These are phyloP conservation scores for Sporothrix pallida DNA, from an alignment of 2,329 filamentous ascomycete species.

Conservation along the genomic window DNA sequence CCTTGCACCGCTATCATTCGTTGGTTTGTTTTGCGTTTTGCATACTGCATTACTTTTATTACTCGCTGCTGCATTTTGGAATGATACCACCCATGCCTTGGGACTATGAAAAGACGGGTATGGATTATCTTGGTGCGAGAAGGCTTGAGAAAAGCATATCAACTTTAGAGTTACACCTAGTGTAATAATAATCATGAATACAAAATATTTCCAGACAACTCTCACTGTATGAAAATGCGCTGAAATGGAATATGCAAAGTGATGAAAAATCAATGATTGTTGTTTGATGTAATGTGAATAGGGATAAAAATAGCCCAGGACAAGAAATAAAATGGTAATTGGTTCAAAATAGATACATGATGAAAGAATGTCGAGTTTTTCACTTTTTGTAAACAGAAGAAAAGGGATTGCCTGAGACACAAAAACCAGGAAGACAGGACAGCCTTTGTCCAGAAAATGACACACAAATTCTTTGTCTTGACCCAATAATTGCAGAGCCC, in stretches of 20 bases:
- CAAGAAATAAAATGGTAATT: constrained; percentile 1
- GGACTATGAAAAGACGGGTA: neutral
- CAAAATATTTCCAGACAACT: neutral
- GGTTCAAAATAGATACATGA: constrained; percentile 14
- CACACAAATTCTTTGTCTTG: neutral
- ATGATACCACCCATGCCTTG: constrained; percentile 17
- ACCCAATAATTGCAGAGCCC: too few relatives aligned
- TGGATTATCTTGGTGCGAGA: neutral
- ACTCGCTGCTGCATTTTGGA: neutral
- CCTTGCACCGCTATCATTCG: neutral
- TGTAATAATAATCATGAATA: neutral
- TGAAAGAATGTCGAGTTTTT: constrained; percentile 14
- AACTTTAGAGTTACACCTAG: neutral
- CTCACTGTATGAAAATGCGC: neutral
- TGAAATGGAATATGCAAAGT: neutral
- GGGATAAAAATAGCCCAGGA: neutral
- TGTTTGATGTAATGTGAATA: neutral
- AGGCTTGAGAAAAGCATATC: neutral
- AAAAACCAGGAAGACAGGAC: neutral
- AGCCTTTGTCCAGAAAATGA: neutral
- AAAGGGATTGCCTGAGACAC: neutral
- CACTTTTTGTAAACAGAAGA: neutral
- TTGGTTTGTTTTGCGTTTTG: neutral
- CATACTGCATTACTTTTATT: neutral
- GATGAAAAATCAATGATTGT: constrained; percentile 19